Percentiles rank a stretch among this genome's conserved stretches.
Conservation (phyloP, 2,329 filamentous ascomycete genomes). For the Daldinia sp. region DNA sequence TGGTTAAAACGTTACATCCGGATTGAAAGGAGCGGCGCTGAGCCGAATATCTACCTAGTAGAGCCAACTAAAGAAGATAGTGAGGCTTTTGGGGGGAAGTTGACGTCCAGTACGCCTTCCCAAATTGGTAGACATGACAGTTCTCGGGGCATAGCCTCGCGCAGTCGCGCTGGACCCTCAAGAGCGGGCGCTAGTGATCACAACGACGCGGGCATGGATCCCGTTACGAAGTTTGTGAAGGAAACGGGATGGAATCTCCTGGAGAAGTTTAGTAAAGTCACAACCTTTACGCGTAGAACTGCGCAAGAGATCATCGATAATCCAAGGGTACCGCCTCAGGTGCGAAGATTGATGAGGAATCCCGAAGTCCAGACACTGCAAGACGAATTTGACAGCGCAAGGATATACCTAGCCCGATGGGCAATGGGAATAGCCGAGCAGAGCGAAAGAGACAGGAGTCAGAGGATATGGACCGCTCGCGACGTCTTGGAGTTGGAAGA, state of each 20-base stretch:
- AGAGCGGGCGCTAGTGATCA: constrained; percentile 50
- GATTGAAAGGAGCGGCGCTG: constrained; percentile 83
- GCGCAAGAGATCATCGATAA: constrained; percentile 93
- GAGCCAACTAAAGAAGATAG: constrained; percentile 88
- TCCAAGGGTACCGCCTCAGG: constrained; percentile 86
- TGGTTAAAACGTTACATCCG: constrained; percentile 88
- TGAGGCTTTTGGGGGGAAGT: constrained; percentile 76
- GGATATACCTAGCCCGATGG: constrained; percentile 94
- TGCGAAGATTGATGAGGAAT: constrained; percentile 83
- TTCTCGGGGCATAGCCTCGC: constrained; percentile 43
- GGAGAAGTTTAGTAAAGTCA: constrained; percentile 97
- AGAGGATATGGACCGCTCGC: constrained; percentile 90
- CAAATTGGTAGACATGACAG: constrained; percentile 54
- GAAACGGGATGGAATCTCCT: constrained; percentile 96
- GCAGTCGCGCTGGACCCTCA: constrained; percentile 50
- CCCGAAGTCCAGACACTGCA: constrained; percentile 95
- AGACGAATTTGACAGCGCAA: constrained; percentile 96
- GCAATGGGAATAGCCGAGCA: constrained; percentile 99
- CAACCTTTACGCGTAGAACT: constrained; percentile 90
- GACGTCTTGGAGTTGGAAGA: constrained; percentile 95
- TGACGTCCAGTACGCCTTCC: constrained; percentile 56
- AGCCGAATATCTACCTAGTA: constrained; percentile 90
- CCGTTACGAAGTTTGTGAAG: constrained; percentile 90
- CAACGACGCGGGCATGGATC: constrained; percentile 78
- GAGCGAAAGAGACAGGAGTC: constrained; percentile 84